These are phyloP conservation scores for Ascobolus immersus DNA, from an alignment of 495 filamentous ascomycete genomes.

Conservation along the genomic window DNA sequence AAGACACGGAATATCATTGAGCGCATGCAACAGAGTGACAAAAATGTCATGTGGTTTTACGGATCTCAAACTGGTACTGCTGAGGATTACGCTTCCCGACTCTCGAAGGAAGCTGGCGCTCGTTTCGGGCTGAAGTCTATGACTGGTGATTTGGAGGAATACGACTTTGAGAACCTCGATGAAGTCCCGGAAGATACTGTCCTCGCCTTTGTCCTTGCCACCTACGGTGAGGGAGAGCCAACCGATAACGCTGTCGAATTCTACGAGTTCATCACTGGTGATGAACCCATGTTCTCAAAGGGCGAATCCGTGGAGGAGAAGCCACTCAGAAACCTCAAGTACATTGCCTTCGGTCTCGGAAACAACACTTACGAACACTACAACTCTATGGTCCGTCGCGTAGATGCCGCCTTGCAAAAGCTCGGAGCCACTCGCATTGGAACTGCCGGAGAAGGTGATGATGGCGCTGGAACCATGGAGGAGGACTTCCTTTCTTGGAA, in stretches of 20 bases:
- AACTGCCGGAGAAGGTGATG: conserved; percentile 78
- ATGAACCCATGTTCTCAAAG: conserved; percentile 58
- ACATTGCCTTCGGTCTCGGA: conserved; percentile 82
- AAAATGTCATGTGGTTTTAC: conserved; percentile 96
- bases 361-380: conserved; percentile 99
- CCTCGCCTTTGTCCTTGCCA: conserved; percentile 84
- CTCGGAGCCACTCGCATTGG: conserved; percentile 67
- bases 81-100: conserved; percentile 90
- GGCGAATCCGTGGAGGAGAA: conserved; percentile 33
- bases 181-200: conserved; percentile 69
- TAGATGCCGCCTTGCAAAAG: conserved; percentile 52
- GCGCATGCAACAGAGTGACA: conserved; percentile 83
- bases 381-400: conserved; percentile 89
- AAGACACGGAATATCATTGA: conserved; percentile 80
- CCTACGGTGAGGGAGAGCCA: conserved; percentile 93
- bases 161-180: conserved; percentile 89
- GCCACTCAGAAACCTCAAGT: conserved; percentile 65
- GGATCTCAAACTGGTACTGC: conserved; percentile 96
- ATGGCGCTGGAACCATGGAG: conserved; percentile 97
- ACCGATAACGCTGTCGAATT: conserved; percentile 98
- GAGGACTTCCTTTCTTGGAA: conserved; percentile 99
- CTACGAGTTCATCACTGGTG: conserved; percentile 77
- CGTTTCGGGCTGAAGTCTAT: conserved; percentile 94
- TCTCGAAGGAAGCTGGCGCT: conserved; percentile 93
- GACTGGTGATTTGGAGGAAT: conserved; percentile 94